Base-by-base conservation (phyloP, 805 yeast genomes). In the Ogataea angusta region DNA sequence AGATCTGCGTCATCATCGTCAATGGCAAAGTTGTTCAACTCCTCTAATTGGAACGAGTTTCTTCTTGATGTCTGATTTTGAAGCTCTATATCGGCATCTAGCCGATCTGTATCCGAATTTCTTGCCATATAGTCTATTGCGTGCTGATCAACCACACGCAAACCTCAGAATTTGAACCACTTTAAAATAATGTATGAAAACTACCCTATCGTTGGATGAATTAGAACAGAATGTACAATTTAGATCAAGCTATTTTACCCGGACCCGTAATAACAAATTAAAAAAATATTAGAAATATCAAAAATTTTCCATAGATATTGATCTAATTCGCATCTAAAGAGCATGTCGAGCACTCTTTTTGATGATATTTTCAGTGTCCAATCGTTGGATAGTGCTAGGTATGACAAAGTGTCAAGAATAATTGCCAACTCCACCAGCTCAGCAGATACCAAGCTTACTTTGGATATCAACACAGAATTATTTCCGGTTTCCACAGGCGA, bases 301-400 rank as follows among this genome's bases (percentile, higher is more conserved):
- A 39, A 38, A 39, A 14, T 40, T 40, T 40, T 40, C 35, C 21
- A 32, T 10, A 17, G 18, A 21, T 21, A 18, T 22, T 30, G 30
- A 30, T 26, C 19, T 26, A 25, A n/a, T 19, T 9, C n/a, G 21
- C 15, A 24, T 33, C 10, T 6, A 15, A 13, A 24, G 13, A 30
- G 5, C 28, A 78, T 80, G 87, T 75, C 85, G 26, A 62, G 84
- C 58, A 83, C 91, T 26, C 75, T 93, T 50, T 93, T 93, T 63
- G 97, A 93, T 65, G 98, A 91, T 66, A 81, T 90, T 59, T 93
- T 91, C 70, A 79, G 79, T 48, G 81, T 93, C 55, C 81, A 84
- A 47, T 80, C 90, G 30, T 82, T 86, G 35, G 98, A 91, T 60
- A 66, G 82, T 24, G 96, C 87, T 34, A 80, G 96, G 60, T 91